Percentiles rank a stretch among this genome's conserved stretches.
Conservation (phyloP, 176 grass and related monocot species). For the Saccharum spontaneum region DNA sequence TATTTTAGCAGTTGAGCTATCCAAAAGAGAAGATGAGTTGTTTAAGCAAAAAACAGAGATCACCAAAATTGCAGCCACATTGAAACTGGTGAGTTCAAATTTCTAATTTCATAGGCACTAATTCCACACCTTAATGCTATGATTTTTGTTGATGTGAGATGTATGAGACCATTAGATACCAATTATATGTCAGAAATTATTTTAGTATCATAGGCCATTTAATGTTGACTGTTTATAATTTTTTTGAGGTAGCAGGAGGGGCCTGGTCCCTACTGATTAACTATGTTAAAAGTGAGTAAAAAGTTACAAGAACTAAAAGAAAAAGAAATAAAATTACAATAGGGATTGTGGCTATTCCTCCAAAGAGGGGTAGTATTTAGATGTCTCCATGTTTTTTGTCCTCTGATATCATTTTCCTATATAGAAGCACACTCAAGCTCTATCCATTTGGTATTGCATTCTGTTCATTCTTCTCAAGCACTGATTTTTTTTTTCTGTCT, state of each 20-base stretch:
- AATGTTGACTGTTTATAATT: background rate
- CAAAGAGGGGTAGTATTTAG: background rate
- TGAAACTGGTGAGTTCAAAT: conserved; percentile 56
- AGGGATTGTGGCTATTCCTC: background rate
- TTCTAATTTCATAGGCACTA: background rate
- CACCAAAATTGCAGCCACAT: conserved; percentile 51
- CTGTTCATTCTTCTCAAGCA: background rate
- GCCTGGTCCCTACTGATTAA: background rate
- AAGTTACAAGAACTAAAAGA: background rate
- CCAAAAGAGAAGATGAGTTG: conserved; percentile 83
- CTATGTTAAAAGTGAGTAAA: background rate
- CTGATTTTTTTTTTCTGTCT: conserved; percentile 14
- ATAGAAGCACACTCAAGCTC: background rate
- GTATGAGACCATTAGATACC: background rate
- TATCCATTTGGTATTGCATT: background rate
- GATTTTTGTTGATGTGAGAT: background rate
- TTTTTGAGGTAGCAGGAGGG: background rate
- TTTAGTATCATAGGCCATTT: background rate
- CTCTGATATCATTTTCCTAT: background rate
- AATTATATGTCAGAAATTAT: background rate
- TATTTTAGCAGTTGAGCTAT: conserved; percentile 62
- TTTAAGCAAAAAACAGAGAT: conserved; percentile 75
- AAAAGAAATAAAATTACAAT: background rate
- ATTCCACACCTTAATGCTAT: background rate
- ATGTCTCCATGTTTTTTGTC: conserved; percentile 1